Base-by-base conservation (phyloP, 108 stramenopile genomes). In the Nitzschia putrida region DNA sequence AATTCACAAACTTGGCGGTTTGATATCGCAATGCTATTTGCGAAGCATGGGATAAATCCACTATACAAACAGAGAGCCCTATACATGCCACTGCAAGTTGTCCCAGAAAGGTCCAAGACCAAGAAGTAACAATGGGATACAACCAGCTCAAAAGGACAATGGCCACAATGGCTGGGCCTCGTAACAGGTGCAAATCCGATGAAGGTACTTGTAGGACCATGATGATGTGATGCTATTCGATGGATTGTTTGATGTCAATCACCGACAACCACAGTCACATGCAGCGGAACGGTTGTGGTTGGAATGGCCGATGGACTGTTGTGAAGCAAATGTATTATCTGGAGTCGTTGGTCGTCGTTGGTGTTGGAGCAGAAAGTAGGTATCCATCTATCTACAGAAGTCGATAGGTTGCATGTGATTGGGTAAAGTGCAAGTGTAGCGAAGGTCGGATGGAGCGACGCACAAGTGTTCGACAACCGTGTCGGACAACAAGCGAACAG, bases 1-100 rank as follows among this genome's bases (percentile, higher is more conserved):
- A n/a, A 49, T 85, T 51, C n/a, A 83, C 20, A 7, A 53, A 8
- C 7, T 22, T 51, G 20, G 50, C 21, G 1, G 34, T 10, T 39
- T n/a, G 14, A 51, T 12, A 16, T 7, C 65, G 64, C 2, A 40
- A 2, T 8, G 37, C 53, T 6, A 5, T 10, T 40, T 67, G 6
- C 12, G 41, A n/a, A 29, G 21, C 50, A 39, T 25, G 23, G 8
- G 50, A 13, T 1, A 74, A 11, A 52, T 74, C 73, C 14, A 23
- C n/a, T 11, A 38, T 2, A 22, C 26, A 57, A 34, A 34, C 42
- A 21, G 51, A 11, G 2, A 74, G 2, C 13, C 57, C 73, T 34
- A 57, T 0, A 21, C 0, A 39, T 6, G 29, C 37, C 11, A 67
- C 24, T 3, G 41, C 26, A 21, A 74, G 20, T 43, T 68, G 67